Conservation (phyloP, 2,329 filamentous ascomycete species). For the Thelonectria rubi region DNA sequence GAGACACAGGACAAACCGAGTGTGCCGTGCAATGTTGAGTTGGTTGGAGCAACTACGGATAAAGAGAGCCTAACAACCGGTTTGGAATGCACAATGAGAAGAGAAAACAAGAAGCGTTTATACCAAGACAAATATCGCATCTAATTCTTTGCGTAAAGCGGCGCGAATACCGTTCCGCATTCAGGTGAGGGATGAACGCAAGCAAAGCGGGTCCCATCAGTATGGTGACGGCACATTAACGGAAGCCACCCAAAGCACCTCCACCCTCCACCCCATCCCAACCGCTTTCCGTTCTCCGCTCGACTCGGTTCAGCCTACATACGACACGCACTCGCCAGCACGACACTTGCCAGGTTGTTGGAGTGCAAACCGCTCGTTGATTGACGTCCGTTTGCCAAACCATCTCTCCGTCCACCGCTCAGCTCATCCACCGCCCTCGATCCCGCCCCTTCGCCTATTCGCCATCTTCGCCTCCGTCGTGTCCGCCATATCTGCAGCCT, state of each 20-base stretch:
- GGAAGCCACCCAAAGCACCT: constrained; percentile 19
- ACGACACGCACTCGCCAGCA: constrained; percentile 15
- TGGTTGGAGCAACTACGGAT: no score
- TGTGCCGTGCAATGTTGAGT: no score
- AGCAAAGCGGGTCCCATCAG: constrained; percentile 26
- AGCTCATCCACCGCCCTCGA: constrained; percentile 19
- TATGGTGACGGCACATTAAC: constrained; percentile 41
- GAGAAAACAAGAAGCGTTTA: no score
- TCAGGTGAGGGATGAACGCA: constrained; percentile 10
- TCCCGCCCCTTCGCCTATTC: constrained; percentile 25
- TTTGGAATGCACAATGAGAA: no score
- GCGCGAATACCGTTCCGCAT: neutral
- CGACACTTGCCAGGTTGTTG: constrained; percentile 23
- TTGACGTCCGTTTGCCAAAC: constrained; percentile 19
- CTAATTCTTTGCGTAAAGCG: neutral
- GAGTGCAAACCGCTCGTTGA: constrained; percentile 30
- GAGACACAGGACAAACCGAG: no score
- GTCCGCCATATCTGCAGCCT: constrained; percentile 26
- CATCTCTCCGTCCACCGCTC: constrained; percentile 10
- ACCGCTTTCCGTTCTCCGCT: constrained; percentile 38
- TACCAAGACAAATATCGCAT: no score
- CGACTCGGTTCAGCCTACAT: constrained; percentile 29
- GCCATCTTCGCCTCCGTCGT: constrained; percentile 27
- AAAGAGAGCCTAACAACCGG: no score
- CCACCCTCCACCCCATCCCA: constrained; percentile 39